phyloP scores from a whole-genome alignment of 805 yeast genomes.

The Spathaspora boniae region DNA sequence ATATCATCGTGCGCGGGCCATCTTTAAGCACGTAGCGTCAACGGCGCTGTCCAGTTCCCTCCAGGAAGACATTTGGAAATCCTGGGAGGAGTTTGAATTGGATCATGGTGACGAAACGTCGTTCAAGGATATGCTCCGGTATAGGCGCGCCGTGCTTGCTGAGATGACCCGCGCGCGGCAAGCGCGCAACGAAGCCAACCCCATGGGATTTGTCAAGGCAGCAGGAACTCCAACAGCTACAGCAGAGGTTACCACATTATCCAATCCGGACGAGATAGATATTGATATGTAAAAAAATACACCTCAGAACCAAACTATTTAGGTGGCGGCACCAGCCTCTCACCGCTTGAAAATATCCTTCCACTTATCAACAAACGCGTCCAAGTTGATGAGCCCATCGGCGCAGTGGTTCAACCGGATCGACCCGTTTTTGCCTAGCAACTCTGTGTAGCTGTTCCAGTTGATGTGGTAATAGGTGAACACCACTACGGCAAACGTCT shows the following conservation, averaged over 20 bases:
- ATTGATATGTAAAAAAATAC: constrained; percentile 38
- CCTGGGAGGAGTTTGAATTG: constrained; percentile 75
- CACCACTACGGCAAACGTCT: constrained; percentile 30
- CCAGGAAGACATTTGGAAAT: no score
- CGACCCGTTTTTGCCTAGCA: constrained; percentile 30
- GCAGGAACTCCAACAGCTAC: constrained; percentile 10
- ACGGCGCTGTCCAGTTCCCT: no score
- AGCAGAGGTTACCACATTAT: constrained; percentile 3
- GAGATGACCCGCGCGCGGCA: not conserved
- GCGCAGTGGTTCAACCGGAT: constrained; percentile 34
- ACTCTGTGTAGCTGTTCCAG: constrained; percentile 36
- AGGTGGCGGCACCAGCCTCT: constrained; percentile 9
- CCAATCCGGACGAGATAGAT: constrained; percentile 61
- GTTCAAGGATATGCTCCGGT: constrained; percentile 69
- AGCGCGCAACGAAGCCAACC: constrained; percentile 17
- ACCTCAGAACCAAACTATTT: not conserved
- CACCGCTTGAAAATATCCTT: constrained; percentile 22
- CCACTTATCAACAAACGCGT: constrained; percentile 39
- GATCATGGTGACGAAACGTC: constrained; percentile 66
- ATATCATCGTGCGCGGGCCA: constrained; percentile 55
- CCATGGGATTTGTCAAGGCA: constrained; percentile 50
- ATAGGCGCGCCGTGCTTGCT: constrained; percentile 41
- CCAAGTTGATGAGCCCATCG: constrained; percentile 32
- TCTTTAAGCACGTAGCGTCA: constrained; percentile 45
- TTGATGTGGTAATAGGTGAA: constrained; percentile 40